Conservation (phyloP, 2,329 filamentous ascomycete species). For the Phaeomoniella chlamydospora region DNA sequence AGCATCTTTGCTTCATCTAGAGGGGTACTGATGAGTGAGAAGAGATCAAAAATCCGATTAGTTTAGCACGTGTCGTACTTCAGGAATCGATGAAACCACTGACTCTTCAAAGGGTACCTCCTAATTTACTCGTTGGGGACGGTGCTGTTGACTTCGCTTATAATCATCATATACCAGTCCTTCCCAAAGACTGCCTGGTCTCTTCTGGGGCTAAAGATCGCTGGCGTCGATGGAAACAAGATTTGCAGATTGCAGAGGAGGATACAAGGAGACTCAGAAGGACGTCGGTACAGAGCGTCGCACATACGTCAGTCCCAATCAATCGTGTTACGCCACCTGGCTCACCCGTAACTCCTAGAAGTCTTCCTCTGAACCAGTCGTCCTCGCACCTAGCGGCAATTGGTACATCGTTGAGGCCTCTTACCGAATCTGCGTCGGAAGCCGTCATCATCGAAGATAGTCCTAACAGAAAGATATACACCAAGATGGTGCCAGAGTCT, state of each 20-base stretch:
- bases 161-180: constrained; percentile 57
- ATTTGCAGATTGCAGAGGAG: constrained; percentile 48
- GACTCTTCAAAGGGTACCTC: constrained; percentile 78
- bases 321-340: neutral
- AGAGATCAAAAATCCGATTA: constrained; percentile 91
- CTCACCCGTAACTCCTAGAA: neutral
- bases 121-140: constrained; percentile 75
- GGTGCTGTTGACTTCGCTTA: constrained; percentile 79
- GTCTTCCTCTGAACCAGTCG: neutral
- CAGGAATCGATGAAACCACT: constrained; percentile 62
- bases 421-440: neutral
- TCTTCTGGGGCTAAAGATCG: constrained; percentile 66
- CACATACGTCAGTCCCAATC: neutral
- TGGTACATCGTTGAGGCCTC: neutral
- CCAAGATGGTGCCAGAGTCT: neutral
- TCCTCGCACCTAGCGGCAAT: neutral
- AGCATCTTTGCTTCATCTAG: neutral
- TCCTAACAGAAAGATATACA: neutral
- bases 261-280: neutral
- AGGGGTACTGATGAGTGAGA: no score
- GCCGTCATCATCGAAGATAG: neutral
- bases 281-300: neutral
- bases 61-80: constrained; percentile 68
- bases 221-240: constrained; percentile 60
- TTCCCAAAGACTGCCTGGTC: constrained; percentile 65